phyloP scores from a whole-genome alignment of 306 rosid genomes.

The Argentina anserina region DNA sequence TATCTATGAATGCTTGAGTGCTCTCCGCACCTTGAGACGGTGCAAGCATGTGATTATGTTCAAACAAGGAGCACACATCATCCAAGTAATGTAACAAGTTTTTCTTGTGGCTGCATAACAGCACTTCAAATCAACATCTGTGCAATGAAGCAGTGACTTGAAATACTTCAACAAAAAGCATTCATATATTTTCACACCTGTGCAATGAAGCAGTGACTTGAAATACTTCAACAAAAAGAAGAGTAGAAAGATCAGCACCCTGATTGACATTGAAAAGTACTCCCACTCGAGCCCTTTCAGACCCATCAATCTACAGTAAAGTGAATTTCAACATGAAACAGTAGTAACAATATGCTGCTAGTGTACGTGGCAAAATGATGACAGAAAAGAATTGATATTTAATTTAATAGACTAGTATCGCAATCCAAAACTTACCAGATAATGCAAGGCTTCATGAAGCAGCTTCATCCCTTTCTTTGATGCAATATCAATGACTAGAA shows the following conservation, averaged over 20 bases:
- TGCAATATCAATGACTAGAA: constrained; percentile 66
- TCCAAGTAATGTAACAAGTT: constrained; percentile 63
- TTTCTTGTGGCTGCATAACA: constrained; percentile 72
- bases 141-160: neutral
- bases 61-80: constrained; percentile 61
- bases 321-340: constrained; percentile 1
- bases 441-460: constrained; percentile 71
- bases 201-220: constrained; percentile 62
- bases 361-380: constrained; percentile 10
- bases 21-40: constrained; percentile 43
- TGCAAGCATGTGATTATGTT: constrained; percentile 47
- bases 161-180: constrained; percentile 4
- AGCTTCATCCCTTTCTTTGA: constrained; percentile 68
- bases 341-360: constrained; percentile 14
- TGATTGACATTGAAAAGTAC: constrained; percentile 59
- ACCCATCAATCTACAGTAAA: constrained; percentile 60
- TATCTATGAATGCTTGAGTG: constrained; percentile 51
- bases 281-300: constrained; percentile 72
- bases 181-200: constrained; percentile 52
- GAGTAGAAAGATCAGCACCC: constrained; percentile 44
- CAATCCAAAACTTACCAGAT: constrained; percentile 57
- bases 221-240: constrained; percentile 65
- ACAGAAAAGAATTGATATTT: constrained; percentile 11
- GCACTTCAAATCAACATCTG: constrained; percentile 2
- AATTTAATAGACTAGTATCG: constrained; percentile 15